Percentiles rank a stretch among this genome's conserved stretches.
These are phyloP conservation scores for Helichrysum umbraculigerum DNA, from an alignment of 129 eudicot genomes.

Conservation along the genomic window DNA sequence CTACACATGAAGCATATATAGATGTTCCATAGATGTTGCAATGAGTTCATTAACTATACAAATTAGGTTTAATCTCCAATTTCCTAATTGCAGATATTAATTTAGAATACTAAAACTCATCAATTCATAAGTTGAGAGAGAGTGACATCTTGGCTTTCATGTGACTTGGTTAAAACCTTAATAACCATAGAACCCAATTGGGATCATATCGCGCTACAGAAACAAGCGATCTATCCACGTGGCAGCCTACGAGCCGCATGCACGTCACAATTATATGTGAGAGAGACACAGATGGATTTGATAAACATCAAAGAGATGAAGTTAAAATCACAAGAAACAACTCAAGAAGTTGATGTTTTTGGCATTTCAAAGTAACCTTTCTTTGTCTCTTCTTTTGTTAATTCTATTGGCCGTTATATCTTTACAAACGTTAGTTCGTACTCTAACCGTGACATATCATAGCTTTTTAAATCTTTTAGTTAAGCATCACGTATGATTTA, in stretches of 20 bases:
- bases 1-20: no score
- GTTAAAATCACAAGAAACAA: slow-evolving; percentile 42
- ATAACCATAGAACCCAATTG: slow-evolving; percentile 9
- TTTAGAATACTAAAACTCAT: no score
- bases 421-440: slow-evolving; percentile 17
- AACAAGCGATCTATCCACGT: slow-evolving; percentile 19
- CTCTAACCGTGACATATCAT: slow-evolving; percentile 14
- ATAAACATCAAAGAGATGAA: slow-evolving; percentile 30
- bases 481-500: not conserved
- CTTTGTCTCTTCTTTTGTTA: slow-evolving; percentile 44
- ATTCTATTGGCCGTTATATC: slow-evolving; percentile 29
- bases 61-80: no score
- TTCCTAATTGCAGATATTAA: no score
- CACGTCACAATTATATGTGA: slow-evolving; percentile 30
- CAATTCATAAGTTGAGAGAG: not conserved
- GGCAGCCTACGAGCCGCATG: slow-evolving; percentile 27
- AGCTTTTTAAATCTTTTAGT: not conserved
- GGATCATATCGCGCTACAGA: not conserved
- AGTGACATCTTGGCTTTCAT: not conserved
- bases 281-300: slow-evolving; percentile 5
- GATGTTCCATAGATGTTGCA: no score
- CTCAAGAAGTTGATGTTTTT: slow-evolving; percentile 34
- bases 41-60: no score
- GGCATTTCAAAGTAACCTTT: slow-evolving; percentile 36
- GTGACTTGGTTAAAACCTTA: not conserved